phyloP scores from a whole-genome alignment of 2,329 filamentous ascomycete genomes.

The Coniochaeta sp. region DNA sequence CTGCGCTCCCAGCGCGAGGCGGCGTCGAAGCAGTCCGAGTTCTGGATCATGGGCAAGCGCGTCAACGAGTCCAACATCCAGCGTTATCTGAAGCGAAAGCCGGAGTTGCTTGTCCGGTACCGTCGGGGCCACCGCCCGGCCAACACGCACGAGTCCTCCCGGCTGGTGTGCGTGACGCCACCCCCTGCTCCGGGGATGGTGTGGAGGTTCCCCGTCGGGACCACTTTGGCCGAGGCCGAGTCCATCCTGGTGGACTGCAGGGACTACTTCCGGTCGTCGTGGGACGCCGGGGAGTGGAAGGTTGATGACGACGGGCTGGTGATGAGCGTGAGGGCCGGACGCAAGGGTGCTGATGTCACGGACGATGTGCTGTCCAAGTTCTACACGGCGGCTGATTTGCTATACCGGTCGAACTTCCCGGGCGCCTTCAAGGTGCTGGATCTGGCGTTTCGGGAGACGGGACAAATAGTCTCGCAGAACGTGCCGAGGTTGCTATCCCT shows the following conservation, averaged over 20 bases:
- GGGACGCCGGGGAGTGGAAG: slow-evolving; percentile 2
- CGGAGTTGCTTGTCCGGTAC: slow-evolving; percentile 22
- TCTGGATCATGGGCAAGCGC: slow-evolving; percentile 29
- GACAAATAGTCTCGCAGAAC: neutral
- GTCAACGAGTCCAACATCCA: slow-evolving; percentile 32
- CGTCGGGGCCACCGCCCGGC: slow-evolving; percentile 1
- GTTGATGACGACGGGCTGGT: slow-evolving; percentile 1
- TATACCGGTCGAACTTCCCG: slow-evolving; percentile 4
- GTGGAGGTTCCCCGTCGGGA: neutral
- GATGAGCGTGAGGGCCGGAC: neutral
- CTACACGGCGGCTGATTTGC: slow-evolving; percentile 5
- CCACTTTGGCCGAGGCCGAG: slow-evolving; percentile 1
- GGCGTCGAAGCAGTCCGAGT: slow-evolving; percentile 24
- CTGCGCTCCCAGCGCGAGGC: slow-evolving; percentile 28
- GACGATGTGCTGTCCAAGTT: slow-evolving; percentile 4
- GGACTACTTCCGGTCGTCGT: slow-evolving; percentile 5
- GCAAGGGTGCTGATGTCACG: neutral
- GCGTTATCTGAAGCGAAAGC: slow-evolving; percentile 32
- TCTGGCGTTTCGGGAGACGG: slow-evolving; percentile 4
- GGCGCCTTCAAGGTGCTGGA: slow-evolving; percentile 6
- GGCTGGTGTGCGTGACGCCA: slow-evolving; percentile 1
- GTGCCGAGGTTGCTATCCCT: slow-evolving; percentile 3
- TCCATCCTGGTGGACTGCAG: slow-evolving; percentile 2
- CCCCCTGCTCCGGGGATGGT: neutral
- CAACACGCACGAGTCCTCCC: neutral